Evolutionary conservation across 129 eudicot species (phyloP).

Genomic region (Erigeron canadensis): DNA sequence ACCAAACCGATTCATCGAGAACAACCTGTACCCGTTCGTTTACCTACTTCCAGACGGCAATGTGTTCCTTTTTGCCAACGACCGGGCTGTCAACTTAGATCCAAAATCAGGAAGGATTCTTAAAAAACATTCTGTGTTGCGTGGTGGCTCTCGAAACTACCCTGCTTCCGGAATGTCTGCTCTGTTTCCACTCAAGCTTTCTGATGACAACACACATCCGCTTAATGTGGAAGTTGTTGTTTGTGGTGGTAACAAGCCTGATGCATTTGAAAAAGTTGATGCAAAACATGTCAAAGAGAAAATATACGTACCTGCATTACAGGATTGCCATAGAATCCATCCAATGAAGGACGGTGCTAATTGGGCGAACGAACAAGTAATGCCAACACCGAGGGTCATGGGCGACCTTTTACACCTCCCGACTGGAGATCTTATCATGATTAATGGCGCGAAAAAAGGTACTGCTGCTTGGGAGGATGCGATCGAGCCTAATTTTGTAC

Average conservation of each 20-base stretch:
- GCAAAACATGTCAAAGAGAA: conserved; percentile 25
- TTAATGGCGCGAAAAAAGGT: conserved; percentile 74
- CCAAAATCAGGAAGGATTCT: conserved; percentile 31
- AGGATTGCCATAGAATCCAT: conserved; percentile 64
- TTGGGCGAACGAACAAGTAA: conserved; percentile 68
- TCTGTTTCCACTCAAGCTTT: conserved; percentile 51
- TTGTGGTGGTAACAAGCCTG: conserved; percentile 69
- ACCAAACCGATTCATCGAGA: conserved; percentile 38
- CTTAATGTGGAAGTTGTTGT: conserved; percentile 52
- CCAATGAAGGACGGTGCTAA: conserved; percentile 25
- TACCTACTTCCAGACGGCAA: conserved; percentile 64
- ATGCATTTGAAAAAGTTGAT: conserved; percentile 48
- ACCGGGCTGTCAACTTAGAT: conserved; percentile 38
- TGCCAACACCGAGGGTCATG: conserved; percentile 73
- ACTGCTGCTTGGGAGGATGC: conserved; percentile 76
- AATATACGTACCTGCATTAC: conserved; percentile 41
- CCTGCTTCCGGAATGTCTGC: conserved; percentile 62
- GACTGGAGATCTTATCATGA: conserved; percentile 57
- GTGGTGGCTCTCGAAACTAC: conserved; percentile 72
- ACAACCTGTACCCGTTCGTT: conserved; percentile 72
- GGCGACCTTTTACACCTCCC: conserved; percentile 80
- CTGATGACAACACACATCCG: not conserved
- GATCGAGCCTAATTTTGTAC: conserved; percentile 50
- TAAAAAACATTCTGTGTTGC: conserved; percentile 35
- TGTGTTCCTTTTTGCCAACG: conserved; percentile 56